phyloP scores from a whole-genome alignment of 495 filamentous ascomycete species.

The Penicillium chermesinum region DNA sequence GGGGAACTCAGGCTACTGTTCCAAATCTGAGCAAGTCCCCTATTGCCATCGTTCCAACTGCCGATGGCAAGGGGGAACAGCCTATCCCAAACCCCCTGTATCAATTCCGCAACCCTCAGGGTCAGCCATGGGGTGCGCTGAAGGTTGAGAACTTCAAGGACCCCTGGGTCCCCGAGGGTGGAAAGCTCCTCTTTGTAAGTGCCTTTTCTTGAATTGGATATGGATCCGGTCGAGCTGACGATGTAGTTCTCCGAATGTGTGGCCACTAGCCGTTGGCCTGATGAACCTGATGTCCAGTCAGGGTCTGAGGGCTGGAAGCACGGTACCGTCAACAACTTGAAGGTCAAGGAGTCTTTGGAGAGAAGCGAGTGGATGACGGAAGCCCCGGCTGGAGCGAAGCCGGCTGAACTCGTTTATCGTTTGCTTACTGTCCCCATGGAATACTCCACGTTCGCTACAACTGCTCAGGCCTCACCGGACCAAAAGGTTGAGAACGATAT shows the following conservation, averaged over 20 bases:
- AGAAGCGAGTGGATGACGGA: not conserved
- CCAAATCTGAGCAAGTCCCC: constrained; percentile 28
- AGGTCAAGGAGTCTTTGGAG: constrained; percentile 8
- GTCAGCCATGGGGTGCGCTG: constrained; percentile 3
- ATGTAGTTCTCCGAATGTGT: constrained; percentile 7
- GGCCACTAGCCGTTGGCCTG: constrained; percentile 9
- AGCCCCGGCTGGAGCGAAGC: not conserved
- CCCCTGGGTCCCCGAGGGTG: constrained; percentile 1
- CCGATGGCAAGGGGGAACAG: constrained; percentile 11
- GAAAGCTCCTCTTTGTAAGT: constrained; percentile 3
- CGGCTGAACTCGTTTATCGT: constrained; percentile 10
- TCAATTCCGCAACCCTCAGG: constrained; percentile 10
- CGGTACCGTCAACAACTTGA: constrained; percentile 11
- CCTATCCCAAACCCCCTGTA: constrained; percentile 23
- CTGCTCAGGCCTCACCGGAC: constrained; percentile 3
- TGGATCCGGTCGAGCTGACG: not conserved
- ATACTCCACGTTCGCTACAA: constrained; percentile 32
- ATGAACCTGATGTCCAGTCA: constrained; percentile 1
- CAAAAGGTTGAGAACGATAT: constrained; percentile 11
- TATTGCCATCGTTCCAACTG: constrained; percentile 33
- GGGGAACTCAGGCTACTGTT: constrained; percentile 39
- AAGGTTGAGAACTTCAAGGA: constrained; percentile 1
- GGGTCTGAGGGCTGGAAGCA: constrained; percentile 1
- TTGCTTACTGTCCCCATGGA: constrained; percentile 10
- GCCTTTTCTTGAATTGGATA: not conserved